Evolutionary conservation across 257 asterid species (phyloP).

Genomic region (Jaltomata sinuosa): DNA sequence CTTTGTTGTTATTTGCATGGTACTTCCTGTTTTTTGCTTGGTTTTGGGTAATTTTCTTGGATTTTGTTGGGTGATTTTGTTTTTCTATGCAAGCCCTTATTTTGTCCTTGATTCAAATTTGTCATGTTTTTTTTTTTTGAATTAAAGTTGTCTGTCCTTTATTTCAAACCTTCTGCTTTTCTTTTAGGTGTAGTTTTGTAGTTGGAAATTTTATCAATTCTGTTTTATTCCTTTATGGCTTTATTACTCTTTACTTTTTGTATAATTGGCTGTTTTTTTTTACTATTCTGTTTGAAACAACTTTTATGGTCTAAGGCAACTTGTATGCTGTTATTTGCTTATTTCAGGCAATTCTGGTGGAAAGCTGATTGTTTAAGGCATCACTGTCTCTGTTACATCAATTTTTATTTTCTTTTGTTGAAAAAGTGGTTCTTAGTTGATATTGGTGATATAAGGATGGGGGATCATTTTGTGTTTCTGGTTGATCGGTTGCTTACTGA

Average conservation of each 20-base stretch:
- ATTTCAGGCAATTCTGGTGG: slow-evolving; percentile 5
- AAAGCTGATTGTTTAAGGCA: not conserved
- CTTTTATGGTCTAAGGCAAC: not conserved
- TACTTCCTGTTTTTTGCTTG: not conserved
- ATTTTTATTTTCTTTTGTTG: not conserved
- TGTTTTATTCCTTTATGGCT: not conserved
- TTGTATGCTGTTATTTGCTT: not conserved
- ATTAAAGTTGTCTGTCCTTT: not conserved
- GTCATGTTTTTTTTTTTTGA: not conserved
- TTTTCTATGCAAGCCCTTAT: not conserved
- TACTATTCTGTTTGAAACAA: not conserved
- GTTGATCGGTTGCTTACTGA: slow-evolving; percentile 95
- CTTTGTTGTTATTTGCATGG: not conserved
- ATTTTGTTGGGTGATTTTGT: not conserved
- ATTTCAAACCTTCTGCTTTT: slow-evolving; percentile 7
- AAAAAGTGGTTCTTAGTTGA: not conserved
- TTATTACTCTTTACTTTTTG: not conserved
- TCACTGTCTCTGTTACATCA: not conserved
- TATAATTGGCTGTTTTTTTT: not conserved
- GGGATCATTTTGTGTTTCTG: slow-evolving; percentile 91
- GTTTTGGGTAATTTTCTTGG: not conserved
- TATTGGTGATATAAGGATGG: slow-evolving; percentile 33
- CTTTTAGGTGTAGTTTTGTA: not conserved
- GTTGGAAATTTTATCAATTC: not conserved
- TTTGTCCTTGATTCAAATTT: not conserved